These are phyloP conservation scores for Macrotyloma uniflorum DNA, from an alignment of 306 rosid species.

Conservation along the genomic window DNA sequence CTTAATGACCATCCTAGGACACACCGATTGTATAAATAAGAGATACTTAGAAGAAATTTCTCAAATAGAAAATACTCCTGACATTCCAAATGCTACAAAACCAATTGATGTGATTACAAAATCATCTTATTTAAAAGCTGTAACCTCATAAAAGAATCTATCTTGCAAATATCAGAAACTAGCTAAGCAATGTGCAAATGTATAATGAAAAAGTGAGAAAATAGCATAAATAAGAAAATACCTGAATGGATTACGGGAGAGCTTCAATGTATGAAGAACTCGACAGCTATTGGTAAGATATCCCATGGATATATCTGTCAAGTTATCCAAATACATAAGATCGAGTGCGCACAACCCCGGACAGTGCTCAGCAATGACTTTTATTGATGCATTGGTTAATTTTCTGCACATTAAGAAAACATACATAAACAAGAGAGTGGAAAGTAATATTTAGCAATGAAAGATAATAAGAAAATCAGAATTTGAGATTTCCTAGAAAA, in stretches of 20 bases:
- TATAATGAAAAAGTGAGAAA: background rate
- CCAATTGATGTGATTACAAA: background rate
- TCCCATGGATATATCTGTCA: constrained; percentile 65
- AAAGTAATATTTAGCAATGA: constrained; percentile 10
- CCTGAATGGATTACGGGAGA: constrained; percentile 77
- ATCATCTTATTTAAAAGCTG: constrained; percentile 8
- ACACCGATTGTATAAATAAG: constrained; percentile 1
- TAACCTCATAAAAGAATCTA: background rate
- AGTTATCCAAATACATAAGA: constrained; percentile 55
- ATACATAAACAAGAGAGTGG: background rate
- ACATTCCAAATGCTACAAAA: constrained; percentile 24
- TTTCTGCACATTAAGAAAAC: constrained; percentile 57
- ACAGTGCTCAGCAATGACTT: constrained; percentile 68
- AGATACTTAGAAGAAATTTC: background rate
- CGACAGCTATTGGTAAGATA: constrained; percentile 72
- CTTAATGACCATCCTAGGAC: background rate
- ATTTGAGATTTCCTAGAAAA: constrained; percentile 19
- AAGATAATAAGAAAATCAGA: constrained; percentile 10
- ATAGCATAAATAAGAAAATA: constrained; percentile 23
- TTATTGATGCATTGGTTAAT: constrained; percentile 70
- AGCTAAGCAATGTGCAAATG: background rate
- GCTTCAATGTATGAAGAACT: constrained; percentile 59
- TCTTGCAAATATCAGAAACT: constrained; percentile 23
- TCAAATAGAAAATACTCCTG: constrained; percentile 1
- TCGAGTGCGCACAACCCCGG: constrained; percentile 59